Evolutionary conservation across 192 early-diverging fungal species (phyloP), one percentile per base, ranked within the genome.

Genomic region (Coemansia aciculifera): DNA sequence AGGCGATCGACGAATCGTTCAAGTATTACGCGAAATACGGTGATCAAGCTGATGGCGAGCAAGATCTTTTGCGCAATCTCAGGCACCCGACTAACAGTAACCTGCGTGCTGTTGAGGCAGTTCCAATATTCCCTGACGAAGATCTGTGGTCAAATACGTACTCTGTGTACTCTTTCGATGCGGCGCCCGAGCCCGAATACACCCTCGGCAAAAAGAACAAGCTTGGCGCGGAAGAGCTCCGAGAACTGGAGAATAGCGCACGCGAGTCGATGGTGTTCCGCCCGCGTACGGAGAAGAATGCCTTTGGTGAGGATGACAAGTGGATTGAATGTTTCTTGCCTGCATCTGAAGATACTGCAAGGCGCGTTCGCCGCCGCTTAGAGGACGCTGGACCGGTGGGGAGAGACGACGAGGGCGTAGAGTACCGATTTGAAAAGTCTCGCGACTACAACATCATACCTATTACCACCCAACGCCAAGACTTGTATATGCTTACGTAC

Each of bases 281-380:
- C 21, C 72, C 69, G 37, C 80, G 75, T 3, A 54, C 59, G 31
- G 68, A 69, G 23, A 43, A 32, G 51, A 77, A 83, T 42, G 57
- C 77, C 15, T 17, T 83, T n/a, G 75, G 72, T 49, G 75, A 83
- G 42, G 46, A 74, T 36, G 75, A 83, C 43, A 66, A 69, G 24
- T 83, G 80, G 80, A 67, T 77, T 59, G 80, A 83, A 59, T 62
- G 62, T 17, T 83, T 74, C 42, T 52, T 83, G 44, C 80, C 80
- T 3, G 75, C 69, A 46, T 61, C 56, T 59, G 66, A 67, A 15
- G 72, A 62, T 0, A 70, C 64, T 0, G 80, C 75, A 2, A 39
- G n/a, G 12, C 60, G 56, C 29, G 46, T 74, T 24, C 63, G 64
- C 56, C 46, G 11, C n/a, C 71, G 72, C 1, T 38, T 77, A 3